phyloP scores from a whole-genome alignment of 139 green algal species.

The Asterochloris sp. region DNA sequence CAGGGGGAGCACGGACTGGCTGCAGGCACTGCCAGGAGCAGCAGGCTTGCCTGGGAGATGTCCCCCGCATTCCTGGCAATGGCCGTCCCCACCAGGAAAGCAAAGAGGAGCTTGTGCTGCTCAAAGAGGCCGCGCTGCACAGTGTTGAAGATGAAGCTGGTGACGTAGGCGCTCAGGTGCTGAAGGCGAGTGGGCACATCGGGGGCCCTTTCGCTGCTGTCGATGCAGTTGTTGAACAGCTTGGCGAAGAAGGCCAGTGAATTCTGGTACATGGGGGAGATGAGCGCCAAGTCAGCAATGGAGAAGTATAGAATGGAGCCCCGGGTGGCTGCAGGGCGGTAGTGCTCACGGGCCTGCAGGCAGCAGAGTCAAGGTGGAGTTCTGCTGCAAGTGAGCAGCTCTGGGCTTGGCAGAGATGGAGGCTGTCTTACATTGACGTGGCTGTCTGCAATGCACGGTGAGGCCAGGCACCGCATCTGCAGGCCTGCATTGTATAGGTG shows the following conservation, averaged over 20 bases:
- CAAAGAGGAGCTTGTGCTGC: constrained; percentile 73
- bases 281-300: constrained; percentile 69
- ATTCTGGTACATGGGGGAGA: constrained; percentile 85
- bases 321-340: constrained; percentile 58
- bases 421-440: too few relatives aligned
- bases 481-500: too few relatives aligned
- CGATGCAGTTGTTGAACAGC: constrained; percentile 81
- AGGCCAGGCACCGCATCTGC: too few relatives aligned
- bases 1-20: too few relatives aligned
- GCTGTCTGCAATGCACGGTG: too few relatives aligned
- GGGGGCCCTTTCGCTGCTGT: constrained; percentile 46
- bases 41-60: background rate
- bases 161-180: constrained; percentile 65
- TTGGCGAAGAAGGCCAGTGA: constrained; percentile 71
- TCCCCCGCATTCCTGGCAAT: constrained; percentile 30
- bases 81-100: constrained; percentile 64
- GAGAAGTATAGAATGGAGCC: constrained; percentile 79
- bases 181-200: constrained; percentile 55
- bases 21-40: background rate
- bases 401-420: too few relatives aligned
- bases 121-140: constrained; percentile 80
- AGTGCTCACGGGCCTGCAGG: constrained; percentile 59
- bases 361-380: background rate
- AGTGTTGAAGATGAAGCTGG: constrained; percentile 75
- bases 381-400: background rate